Conservation (phyloP, 495 filamentous ascomycete species). For the Lasiosphaeria hispida region DNA sequence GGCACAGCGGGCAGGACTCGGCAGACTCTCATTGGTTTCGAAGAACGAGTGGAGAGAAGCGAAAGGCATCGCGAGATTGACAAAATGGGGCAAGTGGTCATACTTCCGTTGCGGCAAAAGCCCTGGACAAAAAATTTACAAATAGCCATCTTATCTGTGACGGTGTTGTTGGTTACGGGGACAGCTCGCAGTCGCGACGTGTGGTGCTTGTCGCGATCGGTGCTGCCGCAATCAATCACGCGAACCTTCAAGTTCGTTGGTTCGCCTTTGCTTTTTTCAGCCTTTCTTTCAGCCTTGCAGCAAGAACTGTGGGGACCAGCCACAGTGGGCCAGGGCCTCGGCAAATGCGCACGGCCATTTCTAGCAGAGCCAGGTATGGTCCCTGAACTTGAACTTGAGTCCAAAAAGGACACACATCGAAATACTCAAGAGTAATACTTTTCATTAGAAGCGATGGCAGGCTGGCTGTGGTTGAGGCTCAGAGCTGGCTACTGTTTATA, state of each 20-base stretch:
- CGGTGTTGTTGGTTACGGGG: background rate
- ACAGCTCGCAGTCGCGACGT: background rate
- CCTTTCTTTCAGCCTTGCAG: slow-evolving; percentile 18
- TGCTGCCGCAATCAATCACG: background rate
- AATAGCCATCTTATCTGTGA: slow-evolving; percentile 49
- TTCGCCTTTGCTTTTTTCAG: background rate
- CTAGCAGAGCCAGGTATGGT: no score
- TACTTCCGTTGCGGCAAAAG: slow-evolving; percentile 68
- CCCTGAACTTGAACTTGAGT: no score
- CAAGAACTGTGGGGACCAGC: background rate
- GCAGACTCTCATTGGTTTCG: background rate
- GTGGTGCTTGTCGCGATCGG: background rate
- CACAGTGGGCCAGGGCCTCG: background rate
- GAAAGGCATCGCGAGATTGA: background rate
- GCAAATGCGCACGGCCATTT: no score
- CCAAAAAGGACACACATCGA: no score
- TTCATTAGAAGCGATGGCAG: no score
- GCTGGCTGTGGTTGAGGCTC: no score
- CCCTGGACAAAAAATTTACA: slow-evolving; percentile 74
- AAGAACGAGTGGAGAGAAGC: slow-evolving; percentile 1
- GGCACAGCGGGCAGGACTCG: background rate
- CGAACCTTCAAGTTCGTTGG: background rate
- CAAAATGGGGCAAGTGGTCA: slow-evolving; percentile 8
- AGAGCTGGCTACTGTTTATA: no score
- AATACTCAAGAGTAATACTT: no score